phyloP scores from a whole-genome alignment of 2,329 filamentous ascomycete species.

The Daldinia eschscholtzii region DNA sequence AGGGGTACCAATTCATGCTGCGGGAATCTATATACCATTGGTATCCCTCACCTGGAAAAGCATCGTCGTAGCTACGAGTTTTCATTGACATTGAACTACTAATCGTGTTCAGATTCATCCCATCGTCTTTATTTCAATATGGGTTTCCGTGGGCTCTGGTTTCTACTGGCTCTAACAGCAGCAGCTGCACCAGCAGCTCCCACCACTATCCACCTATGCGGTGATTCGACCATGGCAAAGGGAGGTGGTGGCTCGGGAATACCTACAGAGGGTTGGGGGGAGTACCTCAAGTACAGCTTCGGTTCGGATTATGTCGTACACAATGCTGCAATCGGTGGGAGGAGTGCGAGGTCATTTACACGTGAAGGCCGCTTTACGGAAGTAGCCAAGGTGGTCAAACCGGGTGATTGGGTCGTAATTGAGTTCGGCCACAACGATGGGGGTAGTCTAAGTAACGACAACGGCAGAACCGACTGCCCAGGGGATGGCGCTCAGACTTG shows the following conservation, averaged over 20 bases:
- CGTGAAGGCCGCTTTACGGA: slow-evolving; percentile 73
- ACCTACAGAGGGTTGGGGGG: slow-evolving; percentile 70
- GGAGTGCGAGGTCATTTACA: slow-evolving; percentile 74
- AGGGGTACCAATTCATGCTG: slow-evolving; percentile 1
- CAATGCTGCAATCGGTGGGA: slow-evolving; percentile 75
- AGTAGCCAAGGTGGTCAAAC: slow-evolving; percentile 64
- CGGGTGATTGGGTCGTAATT: slow-evolving; percentile 75
- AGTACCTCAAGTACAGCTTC: slow-evolving; percentile 67
- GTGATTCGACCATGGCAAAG: slow-evolving; percentile 72
- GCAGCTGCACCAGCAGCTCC: slow-evolving; percentile 45
- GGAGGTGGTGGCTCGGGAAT: slow-evolving; percentile 59
- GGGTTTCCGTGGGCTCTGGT: slow-evolving; percentile 19
- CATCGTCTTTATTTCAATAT: slow-evolving; percentile 11
- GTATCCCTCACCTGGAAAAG: neutral
- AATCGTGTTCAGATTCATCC: neutral
- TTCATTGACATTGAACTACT: neutral
- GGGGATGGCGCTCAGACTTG: slow-evolving; percentile 68
- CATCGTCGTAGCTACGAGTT: neutral
- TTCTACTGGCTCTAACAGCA: slow-evolving; percentile 32
- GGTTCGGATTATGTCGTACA: slow-evolving; percentile 60
- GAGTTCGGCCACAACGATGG: slow-evolving; percentile 82
- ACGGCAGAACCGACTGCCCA: slow-evolving; percentile 70
- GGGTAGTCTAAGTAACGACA: slow-evolving; percentile 69
- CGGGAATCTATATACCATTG: slow-evolving; percentile 10
- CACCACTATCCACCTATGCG: slow-evolving; percentile 66